Evolutionary conservation across 805 yeast species (phyloP).

Genomic region (Ogataea pini): DNA sequence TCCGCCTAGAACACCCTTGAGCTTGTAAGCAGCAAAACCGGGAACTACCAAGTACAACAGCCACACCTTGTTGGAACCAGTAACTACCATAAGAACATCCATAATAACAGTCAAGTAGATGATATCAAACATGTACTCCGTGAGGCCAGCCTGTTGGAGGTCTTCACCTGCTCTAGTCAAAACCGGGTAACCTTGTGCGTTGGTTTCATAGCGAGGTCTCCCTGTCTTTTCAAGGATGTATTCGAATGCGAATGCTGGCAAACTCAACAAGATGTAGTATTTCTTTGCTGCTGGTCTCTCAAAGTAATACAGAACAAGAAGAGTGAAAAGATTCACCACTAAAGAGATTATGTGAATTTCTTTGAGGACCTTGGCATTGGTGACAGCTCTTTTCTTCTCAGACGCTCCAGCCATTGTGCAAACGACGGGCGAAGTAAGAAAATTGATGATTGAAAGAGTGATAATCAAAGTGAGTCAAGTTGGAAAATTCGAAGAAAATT

Average conservation of each 20-base stretch:
- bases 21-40: slow-evolving; percentile 49
- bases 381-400: slow-evolving; percentile 38
- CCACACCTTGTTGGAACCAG: slow-evolving; percentile 66
- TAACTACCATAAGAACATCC: slow-evolving; percentile 51
- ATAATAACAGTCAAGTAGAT: slow-evolving; percentile 64
- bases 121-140: slow-evolving; percentile 72
- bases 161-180: slow-evolving; percentile 60
- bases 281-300: slow-evolving; percentile 48
- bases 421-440: too few relatives aligned
- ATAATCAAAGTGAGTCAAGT: neutral
- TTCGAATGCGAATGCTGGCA: slow-evolving; percentile 47
- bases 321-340: slow-evolving; percentile 40
- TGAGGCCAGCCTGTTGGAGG: slow-evolving; percentile 60
- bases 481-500: neutral
- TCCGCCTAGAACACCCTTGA: slow-evolving; percentile 40
- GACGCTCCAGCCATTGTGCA: slow-evolving; percentile 40
- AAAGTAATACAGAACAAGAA: slow-evolving; percentile 41
- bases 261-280: slow-evolving; percentile 43
- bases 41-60: slow-evolving; percentile 53
- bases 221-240: slow-evolving; percentile 60
- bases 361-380: slow-evolving; percentile 33
- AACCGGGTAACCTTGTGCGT: slow-evolving; percentile 40
- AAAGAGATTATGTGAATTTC: slow-evolving; percentile 39
- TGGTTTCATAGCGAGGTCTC: slow-evolving; percentile 49
- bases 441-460: too few relatives aligned